These are phyloP conservation scores for Hebeloma cylindrosporum DNA, from an alignment of 768 basidiomycete genomes.

Conservation along the genomic window DNA sequence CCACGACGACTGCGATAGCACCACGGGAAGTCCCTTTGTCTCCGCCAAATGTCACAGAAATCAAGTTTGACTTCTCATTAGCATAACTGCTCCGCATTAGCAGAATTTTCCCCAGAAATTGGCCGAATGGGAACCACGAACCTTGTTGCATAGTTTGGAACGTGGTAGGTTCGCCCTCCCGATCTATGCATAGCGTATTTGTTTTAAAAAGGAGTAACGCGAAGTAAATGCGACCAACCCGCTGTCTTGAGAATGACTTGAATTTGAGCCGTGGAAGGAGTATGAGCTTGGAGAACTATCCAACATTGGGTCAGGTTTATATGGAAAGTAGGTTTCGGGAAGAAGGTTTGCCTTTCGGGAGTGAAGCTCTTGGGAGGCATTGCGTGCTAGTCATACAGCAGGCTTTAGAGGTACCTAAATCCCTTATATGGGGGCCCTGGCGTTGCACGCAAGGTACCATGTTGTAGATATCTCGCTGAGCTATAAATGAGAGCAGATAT, in stretches of 20 bases:
- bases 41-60: constrained; percentile 36
- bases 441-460: constrained; percentile 3
- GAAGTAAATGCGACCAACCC: constrained; percentile 28
- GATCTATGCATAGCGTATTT: constrained; percentile 18
- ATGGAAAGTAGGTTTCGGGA: constrained; percentile 19
- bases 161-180: constrained; percentile 40
- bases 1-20: constrained; percentile 23
- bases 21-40: constrained; percentile 30
- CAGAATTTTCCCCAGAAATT: constrained; percentile 4
- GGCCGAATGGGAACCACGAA: constrained; percentile 13
- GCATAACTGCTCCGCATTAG: constrained; percentile 36
- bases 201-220: constrained; percentile 8
- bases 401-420: not conserved
- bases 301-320: constrained; percentile 22
- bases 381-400: constrained; percentile 1
- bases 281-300: constrained; percentile 30
- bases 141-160: constrained; percentile 43
- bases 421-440: constrained; percentile 3
- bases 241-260: constrained; percentile 39
- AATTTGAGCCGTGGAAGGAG: constrained; percentile 40
- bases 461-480: constrained; percentile 8
- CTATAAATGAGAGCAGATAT: not conserved
- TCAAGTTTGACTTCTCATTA: constrained; percentile 37
- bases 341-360: constrained; percentile 23
- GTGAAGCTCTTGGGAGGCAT: constrained; percentile 19